Base-by-base conservation (phyloP, 2,329 filamentous ascomycete genomes). In the Teratosphaeria gauchensis region DNA sequence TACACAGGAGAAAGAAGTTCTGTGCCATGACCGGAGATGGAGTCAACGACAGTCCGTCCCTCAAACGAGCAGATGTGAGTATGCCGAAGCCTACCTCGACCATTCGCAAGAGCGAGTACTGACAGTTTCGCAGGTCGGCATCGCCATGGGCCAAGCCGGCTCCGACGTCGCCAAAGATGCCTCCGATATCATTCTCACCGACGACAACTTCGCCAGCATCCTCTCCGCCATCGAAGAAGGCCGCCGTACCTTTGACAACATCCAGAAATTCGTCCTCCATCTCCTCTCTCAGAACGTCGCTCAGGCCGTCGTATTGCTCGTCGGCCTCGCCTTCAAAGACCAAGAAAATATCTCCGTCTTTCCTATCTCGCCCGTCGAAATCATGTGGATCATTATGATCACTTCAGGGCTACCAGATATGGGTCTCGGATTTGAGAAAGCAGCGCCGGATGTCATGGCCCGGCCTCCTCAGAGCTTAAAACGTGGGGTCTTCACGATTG, bases 261-360 rank as follows among this genome's bases (percentile, higher is more conserved):
- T 94, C 63, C 88, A 94, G 68, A 92, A 92, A 67, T 94, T 94
- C 68, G 85, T 94, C 52, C 79, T 94, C 51, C 66, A 97, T 90
- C 0, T 99, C 96, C 77, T 95, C 95, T 77, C 84, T 95, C 63
- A 97, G 90, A 76, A 99, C 92, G 60, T 96, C 89, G 90, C 88
- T 35, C 88, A 95, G 70, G 91, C 92, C 7, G 85, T 89, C 62
- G 85, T 90, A 0, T 79, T 95, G 16, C 84, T 95, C 30, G 85
- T 90, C 46, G 91, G 91, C 56, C 83, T 95, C 3, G 87, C 80
- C 0, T 95, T 95, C 76, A 88, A 90, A 67, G 91, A 95, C 69
- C 64, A 74, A 2, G 76, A 79, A 9, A 81, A 83, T 8, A 81
- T 89, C 61, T 94, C 90, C 0, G 90, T 95, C 9, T 95, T 95